Base-by-base conservation (phyloP, 441 rosid species). In the Pelargonium fulgidum region DNA sequence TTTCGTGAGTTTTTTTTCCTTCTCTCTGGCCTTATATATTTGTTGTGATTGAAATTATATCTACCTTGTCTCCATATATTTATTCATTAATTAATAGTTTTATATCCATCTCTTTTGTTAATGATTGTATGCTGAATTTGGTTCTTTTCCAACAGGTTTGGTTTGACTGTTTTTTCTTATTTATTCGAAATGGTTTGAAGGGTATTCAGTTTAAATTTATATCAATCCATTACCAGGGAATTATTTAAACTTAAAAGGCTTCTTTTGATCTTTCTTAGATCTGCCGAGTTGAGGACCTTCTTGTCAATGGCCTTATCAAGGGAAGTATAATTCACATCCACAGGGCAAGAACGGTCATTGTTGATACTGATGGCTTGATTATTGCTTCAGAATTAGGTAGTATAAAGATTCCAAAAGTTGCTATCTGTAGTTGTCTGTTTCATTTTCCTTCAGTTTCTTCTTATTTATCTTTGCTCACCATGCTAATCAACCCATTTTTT, bases 281-380 rank as follows among this genome's bases (percentile, higher is more conserved):
- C 71, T 94, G 97, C 75, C 91, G 99, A 29, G 98, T 94, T 67
- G 99, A 94, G 84, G 99, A 92, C 77, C 81, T 94, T 77, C 92
- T 92, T 73, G 96, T 94, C 71, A 82, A 80, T 83, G 99, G 99
- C 68, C 76, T 82, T 70, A 72, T 94, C 29, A 87, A 80, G 83
- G 99, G 99, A 80, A 91, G 98, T 84, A 83, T 94, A 48, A 81
- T 94, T 75, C 99, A 94, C 77, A 85, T 94, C 73, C 99, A 94
- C 85, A 81, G 99, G 79, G 90, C 97, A 70, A 90, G 90, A 79
- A 85, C 91, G 0, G 83, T 94, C 73, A 85, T 88, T 70, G 77
- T 94, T 78, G 89, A 88, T 72, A 67, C 78, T 52, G 82, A 77
- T 72, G 99, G 97, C 68, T 73, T 82, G 81, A 83, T 94, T 66